A percentile compares a stretch with the other conserved stretches of the same genome.
Evolutionary conservation across 1,139 yeast species (phyloP).

Genomic region (Geotrichum carabidarum): DNA sequence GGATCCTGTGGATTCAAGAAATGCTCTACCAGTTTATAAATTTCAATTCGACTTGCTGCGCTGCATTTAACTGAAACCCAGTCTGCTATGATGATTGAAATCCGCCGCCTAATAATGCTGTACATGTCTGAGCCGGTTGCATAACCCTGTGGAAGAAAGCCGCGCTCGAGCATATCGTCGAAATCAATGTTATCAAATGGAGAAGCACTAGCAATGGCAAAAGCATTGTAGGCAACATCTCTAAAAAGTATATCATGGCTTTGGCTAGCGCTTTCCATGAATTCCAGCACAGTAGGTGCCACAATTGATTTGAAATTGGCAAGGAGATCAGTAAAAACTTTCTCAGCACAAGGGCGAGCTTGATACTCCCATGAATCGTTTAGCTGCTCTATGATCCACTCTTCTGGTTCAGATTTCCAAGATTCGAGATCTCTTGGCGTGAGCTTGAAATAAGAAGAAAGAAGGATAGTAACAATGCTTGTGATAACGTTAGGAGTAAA

Average conservation of each 20-base stretch:
- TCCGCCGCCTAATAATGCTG: constrained; percentile 50
- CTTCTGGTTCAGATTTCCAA: constrained; percentile 87
- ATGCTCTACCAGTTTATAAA: constrained; percentile 52
- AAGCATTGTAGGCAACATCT: constrained; percentile 76
- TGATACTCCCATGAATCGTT: constrained; percentile 78
- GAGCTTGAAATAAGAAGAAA: constrained; percentile 66
- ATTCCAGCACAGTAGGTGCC: constrained; percentile 56
- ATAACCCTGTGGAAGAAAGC: constrained; percentile 63
- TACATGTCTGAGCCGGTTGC: constrained; percentile 21
- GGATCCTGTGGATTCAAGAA: constrained; percentile 45
- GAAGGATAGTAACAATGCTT: constrained; percentile 59
- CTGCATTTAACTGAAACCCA: constrained; percentile 73
- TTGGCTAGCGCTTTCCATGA: constrained; percentile 52
- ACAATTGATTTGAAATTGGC: constrained; percentile 58
- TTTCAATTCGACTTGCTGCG: constrained; percentile 50
- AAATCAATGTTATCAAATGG: constrained; percentile 62
- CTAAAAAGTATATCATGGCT: constrained; percentile 54
- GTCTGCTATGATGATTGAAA: constrained; percentile 68
- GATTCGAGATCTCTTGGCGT: constrained; percentile 70
- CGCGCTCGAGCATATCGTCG: constrained; percentile 51
- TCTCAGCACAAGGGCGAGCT: constrained; percentile 82
- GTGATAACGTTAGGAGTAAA: constrained; percentile 55
- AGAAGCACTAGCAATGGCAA: constrained; percentile 68
- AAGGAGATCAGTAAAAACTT: constrained; percentile 71
- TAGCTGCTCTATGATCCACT: constrained; percentile 80